Evolutionary conservation across 768 basidiomycete genomes (phyloP).

Genomic region (Mycena pura): DNA sequence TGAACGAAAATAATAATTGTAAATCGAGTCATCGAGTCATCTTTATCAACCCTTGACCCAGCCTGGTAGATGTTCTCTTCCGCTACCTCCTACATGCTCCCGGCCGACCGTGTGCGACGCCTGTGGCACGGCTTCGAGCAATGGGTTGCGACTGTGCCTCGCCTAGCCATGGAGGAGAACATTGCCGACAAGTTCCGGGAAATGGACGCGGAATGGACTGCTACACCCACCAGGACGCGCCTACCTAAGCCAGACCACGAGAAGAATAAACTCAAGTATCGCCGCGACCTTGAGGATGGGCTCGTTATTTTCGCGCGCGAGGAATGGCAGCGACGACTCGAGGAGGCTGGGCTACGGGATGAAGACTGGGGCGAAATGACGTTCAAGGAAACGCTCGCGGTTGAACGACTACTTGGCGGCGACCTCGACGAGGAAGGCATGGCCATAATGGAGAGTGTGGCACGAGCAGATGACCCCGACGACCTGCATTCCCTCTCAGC

Average conservation of each 20-base stretch:
- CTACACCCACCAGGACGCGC: conserved; percentile 26
- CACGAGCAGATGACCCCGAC: conserved; percentile 30
- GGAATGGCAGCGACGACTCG: conserved; percentile 50
- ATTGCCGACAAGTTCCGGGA: conserved; percentile 33
- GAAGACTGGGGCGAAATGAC: conserved; percentile 56
- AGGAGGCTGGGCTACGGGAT: conserved; percentile 40
- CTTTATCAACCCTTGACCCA: conserved; percentile 33
- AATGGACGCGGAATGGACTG: conserved; percentile 37
- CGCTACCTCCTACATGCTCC: conserved; percentile 27
- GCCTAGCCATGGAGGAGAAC: conserved; percentile 32
- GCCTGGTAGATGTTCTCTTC: conserved; percentile 25
- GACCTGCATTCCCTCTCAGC: not conserved
- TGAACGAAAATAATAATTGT: conserved; percentile 28
- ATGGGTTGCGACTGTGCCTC: conserved; percentile 37
- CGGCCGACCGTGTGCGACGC: conserved; percentile 36
- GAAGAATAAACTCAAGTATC: conserved; percentile 32
- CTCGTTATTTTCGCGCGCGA: conserved; percentile 42
- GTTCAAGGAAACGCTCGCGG: conserved; percentile 40
- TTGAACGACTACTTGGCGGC: conserved; percentile 45
- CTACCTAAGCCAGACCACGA: conserved; percentile 36
- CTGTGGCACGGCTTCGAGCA: conserved; percentile 46
- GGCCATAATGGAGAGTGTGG: conserved; percentile 17
- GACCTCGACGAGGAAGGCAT: conserved; percentile 41
- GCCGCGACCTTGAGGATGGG: conserved; percentile 39
- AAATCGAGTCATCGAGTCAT: conserved; percentile 42